Evolutionary conservation across 1,139 yeast genomes (phyloP), one percentile per base, ranked within the genome.

Genomic region (Pichia kudriavzevii): DNA sequence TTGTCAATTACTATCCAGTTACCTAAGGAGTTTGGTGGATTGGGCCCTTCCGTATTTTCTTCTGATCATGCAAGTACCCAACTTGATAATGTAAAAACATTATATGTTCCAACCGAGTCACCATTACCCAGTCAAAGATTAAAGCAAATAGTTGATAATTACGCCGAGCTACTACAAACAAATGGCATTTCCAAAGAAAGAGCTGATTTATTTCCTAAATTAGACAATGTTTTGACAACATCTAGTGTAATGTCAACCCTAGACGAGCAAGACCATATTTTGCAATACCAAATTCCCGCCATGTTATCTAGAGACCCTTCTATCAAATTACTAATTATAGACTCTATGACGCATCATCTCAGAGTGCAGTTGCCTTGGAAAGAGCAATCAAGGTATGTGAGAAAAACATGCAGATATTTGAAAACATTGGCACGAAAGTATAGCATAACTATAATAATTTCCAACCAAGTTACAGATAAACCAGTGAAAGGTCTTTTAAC

Each of bases 311-410:
- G 67, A 30, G 61, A 65, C 31, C 46, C 51, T 9, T 52, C 61
- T 3, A 64, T 75, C 3, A 77, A 72, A 29, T 48, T 81, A 15
- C 62, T 87, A 0, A 65, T 84, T 0, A 66, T 87, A 8, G 96
- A 87, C 56, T 81, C 94, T 24, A 75, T 87, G n/a, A 84, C 95
- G 0, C 93, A 85, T 44, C 95, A 84, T 53, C 61, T 80, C 34
- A 61, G 95, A 38, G 75, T 80, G 3, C 93, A 81, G 46, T 65
- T 76, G 28, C 61, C 49, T 7, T 59, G 61, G 39, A 48, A 56
- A 39, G 52, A 52, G 34, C 69, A 71, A 40, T 56, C 63, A 31
- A 58, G 58, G 25, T 74, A 74, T 45, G 48, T 76, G 12, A 58
- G 61, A 32, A 56, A 57, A 16, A 46, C 76, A 28, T 72, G 75